phyloP scores from a whole-genome alignment of 116 monocot species.

The Zostera marina region DNA sequence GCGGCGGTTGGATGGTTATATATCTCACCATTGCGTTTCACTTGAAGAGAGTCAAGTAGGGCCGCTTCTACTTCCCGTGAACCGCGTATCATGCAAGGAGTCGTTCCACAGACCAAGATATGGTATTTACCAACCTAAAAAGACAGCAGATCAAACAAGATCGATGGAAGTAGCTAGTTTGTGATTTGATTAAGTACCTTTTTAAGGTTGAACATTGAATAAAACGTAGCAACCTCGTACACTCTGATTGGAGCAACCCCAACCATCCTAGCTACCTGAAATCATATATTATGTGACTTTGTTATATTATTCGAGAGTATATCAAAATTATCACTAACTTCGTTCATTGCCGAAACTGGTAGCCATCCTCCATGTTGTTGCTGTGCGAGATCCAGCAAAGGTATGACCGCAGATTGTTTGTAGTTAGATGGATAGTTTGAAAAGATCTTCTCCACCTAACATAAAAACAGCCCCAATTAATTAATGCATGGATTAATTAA shows the following conservation, averaged over 20 bases:
- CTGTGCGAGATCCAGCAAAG: constrained; percentile 84
- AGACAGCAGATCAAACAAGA: too few species aligned
- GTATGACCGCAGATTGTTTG: constrained; percentile 94
- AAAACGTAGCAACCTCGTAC: constrained; percentile 96
- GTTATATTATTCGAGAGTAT: not conserved
- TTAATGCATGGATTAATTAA: too few species aligned
- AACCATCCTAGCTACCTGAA: constrained; percentile 70
- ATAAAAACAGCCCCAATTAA: too few species aligned
- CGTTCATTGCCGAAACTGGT: constrained; percentile 92
- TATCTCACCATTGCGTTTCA: constrained; percentile 81
- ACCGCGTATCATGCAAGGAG: constrained; percentile 97
- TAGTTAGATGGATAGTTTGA: constrained; percentile 96
- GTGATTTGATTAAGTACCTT: too few species aligned
- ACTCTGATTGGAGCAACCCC: constrained; percentile 93
- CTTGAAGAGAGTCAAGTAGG: constrained; percentile 74
- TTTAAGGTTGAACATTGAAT: constrained; percentile 85
- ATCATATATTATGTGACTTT: not conserved
- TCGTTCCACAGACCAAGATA: constrained; percentile 88
- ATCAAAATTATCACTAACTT: constrained; percentile 32
- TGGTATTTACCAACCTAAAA: constrained; percentile 99
- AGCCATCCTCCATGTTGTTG: constrained; percentile 98
- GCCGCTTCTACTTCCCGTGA: constrained; percentile 87
- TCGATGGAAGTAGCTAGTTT: too few species aligned
- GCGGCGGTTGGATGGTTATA: too few species aligned
- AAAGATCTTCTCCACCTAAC: constrained; percentile 76